Evolutionary conservation across 2,329 filamentous ascomycete genomes (phyloP), one percentile per base, ranked within the genome.

Genomic region (Hypoxylon sp.): DNA sequence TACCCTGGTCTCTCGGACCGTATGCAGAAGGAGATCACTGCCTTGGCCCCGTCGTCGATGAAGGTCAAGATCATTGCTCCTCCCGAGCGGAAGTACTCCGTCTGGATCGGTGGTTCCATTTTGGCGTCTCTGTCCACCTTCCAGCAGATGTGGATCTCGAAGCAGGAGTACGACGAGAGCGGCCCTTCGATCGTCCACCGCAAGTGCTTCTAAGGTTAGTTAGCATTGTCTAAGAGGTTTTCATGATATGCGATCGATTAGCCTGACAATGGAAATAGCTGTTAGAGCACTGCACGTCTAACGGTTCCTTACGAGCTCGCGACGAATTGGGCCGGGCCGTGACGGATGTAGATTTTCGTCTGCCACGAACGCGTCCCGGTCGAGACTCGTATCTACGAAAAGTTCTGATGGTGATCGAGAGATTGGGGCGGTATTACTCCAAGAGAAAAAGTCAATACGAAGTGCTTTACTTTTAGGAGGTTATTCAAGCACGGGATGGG

Each of bases 81-180:
- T 73, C 95, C 95, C 72, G 95, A 99, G 91, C 92, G 95, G 83
- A 99, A 99, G 88, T 99, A 99, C 92, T 98, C 95, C 67, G 95
- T 99, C 87, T 99, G 95, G 95, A 99, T 99, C 80, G 95, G 95
- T 95, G 95, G 95, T 88, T 99, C 95, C 81, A 99, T 99, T 84
- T 84, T 99, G 77, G 95, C 95, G 73, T 99, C 95, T 68, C 91
- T 99, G 75, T 99, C 95, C 72, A 99, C 95, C 82, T 99, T 99
- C 94, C 95, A 99, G 88, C 95, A 99, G 86, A 99, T 99, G 95
- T 99, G 95, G 95, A 98, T 99, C 89, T 99, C 95, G 75, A 99
- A 99, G 92, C 95, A 99, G 86, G 94, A 98, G 87, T 98, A 98
- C 89, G 95, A 99, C 86, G 95, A 98, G 92, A 95, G 90, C 81